Base-by-base conservation (phyloP, 2,329 filamentous ascomycete genomes). In the Colletotrichum godetiae region DNA sequence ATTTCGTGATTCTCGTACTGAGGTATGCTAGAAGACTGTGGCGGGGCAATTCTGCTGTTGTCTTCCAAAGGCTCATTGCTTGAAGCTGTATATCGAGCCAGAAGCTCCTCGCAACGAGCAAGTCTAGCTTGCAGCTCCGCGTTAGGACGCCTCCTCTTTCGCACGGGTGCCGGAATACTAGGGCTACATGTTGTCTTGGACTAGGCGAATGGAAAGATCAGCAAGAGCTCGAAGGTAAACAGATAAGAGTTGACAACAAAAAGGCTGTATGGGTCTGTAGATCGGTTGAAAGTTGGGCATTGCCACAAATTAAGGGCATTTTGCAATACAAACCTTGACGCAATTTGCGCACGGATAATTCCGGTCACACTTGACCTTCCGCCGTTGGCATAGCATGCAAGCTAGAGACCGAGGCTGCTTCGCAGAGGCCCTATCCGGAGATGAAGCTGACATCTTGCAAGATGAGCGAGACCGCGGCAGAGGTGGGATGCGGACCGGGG, bases 291-390 rank as follows among this genome's bases (percentile, higher is more conserved):
- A 15, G 6, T 42, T 29, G 27, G 27, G 15, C 15, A 42, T 42
- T 42, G 19, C 15, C 15, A 12, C 19, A 42, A 19, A 15, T 42
- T 42, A 15, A 13, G 6, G 37, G 19, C 37, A 7, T 19, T 22
- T 24, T n/a, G n/a, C 1, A 53, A 53, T 3, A 59, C 64, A 42
- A 46, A 72, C 69, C 69, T 72, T 91, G 78, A 88, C 81, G 76
- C 89, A 91, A 76, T 91, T 90, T 69, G 88, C 86, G 77, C 89
- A 91, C 5, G 89, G 89, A 53, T 86, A 89, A 52, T 85, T 86
- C 72, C 89, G 85, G 77, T 91, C 88, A 80, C 89, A 91, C 79
- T 89, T 90, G 81, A 90, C 90, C 81, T 91, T 91, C 76, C 89
- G 86, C 77, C 88, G 87, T 78, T 91, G 89, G 78, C 89, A 91